Percentiles rank a stretch among this genome's conserved stretches.
Conservation (phyloP, 352 stramenopile genomes). For the Pelagophyceae sp. region DNA sequence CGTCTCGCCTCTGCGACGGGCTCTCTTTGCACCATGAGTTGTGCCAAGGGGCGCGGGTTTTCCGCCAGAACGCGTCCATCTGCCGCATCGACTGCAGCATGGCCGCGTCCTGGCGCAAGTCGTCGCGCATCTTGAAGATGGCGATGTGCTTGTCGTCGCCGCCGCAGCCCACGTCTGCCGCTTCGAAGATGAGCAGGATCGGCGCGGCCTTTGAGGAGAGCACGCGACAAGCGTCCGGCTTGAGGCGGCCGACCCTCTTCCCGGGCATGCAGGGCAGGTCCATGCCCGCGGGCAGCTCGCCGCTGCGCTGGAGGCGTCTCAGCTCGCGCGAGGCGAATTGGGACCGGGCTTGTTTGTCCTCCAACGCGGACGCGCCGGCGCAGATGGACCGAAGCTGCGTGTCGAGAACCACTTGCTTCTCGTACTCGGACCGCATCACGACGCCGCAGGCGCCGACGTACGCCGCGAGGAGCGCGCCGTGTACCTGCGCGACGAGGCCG, state of each 20-base stretch:
- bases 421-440: conserved; percentile 65
- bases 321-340: not conserved
- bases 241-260: not conserved
- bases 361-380: conserved; percentile 33
- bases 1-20: no score
- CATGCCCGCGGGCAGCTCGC: conserved; percentile 3
- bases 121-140: conserved; percentile 79
- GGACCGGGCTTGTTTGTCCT: not conserved
- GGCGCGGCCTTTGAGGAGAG: conserved; percentile 83
- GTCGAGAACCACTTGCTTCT: conserved; percentile 75
- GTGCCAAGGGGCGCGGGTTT: no score
- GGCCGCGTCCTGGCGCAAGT: conserved; percentile 81
- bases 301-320: not conserved
- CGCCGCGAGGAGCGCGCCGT: conserved; percentile 35
- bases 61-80: conserved; percentile 81
- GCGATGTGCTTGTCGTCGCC: conserved; percentile 23
- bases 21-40: no score
- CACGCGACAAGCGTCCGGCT: conserved; percentile 66
- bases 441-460: conserved; percentile 66
- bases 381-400: conserved; percentile 54
- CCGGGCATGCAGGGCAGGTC: conserved; percentile 7
- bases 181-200: conserved; percentile 67
- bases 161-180: conserved; percentile 13
- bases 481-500: conserved; percentile 19
- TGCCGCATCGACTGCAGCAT: conserved; percentile 76